Evolutionary conservation across 148 eudicot genomes (phyloP).

Genomic region (Oxyria digyna): DNA sequence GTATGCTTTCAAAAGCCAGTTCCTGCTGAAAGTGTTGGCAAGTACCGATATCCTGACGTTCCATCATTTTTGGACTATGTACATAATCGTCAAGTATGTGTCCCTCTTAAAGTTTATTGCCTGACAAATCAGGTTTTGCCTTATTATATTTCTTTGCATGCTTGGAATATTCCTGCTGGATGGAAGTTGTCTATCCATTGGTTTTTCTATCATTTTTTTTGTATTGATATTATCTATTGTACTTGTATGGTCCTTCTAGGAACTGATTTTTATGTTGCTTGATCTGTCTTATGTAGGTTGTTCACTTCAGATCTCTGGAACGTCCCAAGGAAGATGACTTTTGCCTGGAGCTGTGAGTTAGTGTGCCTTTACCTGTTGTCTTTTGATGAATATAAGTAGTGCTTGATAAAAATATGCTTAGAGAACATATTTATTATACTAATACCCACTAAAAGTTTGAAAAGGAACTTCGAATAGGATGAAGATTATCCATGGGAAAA

Average conservation of each 20-base stretch:
- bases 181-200: background rate
- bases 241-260: background rate
- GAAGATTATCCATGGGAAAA: background rate
- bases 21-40: conserved; percentile 32
- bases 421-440: background rate
- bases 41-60: conserved; percentile 48
- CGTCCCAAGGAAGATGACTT: conserved; percentile 94
- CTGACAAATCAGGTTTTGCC: background rate
- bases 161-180: background rate
- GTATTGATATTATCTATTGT: background rate
- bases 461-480: background rate
- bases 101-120: background rate
- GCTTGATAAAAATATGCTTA: background rate
- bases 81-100: conserved; percentile 60
- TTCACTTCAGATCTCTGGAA: conserved; percentile 80
- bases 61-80: conserved; percentile 64
- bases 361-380: conserved; percentile 10
- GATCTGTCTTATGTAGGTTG: conserved; percentile 34
- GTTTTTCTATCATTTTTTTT: background rate
- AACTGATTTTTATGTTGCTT: background rate
- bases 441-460: background rate
- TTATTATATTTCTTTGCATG: background rate
- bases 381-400: background rate
- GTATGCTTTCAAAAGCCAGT: conserved; percentile 56
- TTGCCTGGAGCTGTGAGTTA: conserved; percentile 70